phyloP scores from a whole-genome alignment of 1,139 yeast species.

The Candida sp. region DNA sequence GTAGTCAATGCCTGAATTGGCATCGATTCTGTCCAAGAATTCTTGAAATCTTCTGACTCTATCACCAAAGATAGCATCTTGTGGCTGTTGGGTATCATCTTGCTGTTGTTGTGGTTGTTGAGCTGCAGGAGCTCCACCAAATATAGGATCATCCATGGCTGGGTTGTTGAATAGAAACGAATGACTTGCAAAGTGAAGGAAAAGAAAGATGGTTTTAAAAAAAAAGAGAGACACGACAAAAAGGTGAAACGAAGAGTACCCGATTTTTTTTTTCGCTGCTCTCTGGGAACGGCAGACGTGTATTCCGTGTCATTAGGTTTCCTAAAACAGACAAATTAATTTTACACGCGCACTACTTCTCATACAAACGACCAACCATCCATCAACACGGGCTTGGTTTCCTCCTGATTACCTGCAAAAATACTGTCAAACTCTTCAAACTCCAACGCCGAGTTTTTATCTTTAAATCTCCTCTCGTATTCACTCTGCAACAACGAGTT shows the following conservation, averaged over 20 bases:
- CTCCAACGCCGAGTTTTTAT: slow-evolving; percentile 82
- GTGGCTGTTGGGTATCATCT: slow-evolving; percentile 27
- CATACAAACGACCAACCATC: slow-evolving; percentile 30
- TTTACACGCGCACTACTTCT: not conserved
- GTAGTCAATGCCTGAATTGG: slow-evolving; percentile 57
- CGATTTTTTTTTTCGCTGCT: not conserved
- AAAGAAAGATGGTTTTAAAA: not conserved
- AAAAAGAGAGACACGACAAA: not conserved
- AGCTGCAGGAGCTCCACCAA: slow-evolving; percentile 1
- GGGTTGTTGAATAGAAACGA: not conserved
- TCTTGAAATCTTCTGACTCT: slow-evolving; percentile 90
- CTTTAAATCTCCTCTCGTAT: slow-evolving; percentile 66
- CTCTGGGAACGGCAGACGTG: slow-evolving; percentile 27
- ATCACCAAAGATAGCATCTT: slow-evolving; percentile 67
- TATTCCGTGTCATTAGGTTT: slow-evolving; percentile 26
- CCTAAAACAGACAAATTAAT: slow-evolving; percentile 29
- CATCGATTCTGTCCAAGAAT: slow-evolving; percentile 63
- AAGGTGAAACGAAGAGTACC: not conserved
- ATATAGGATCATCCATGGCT: slow-evolving; percentile 3
- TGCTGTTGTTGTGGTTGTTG: not conserved
- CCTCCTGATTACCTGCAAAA: slow-evolving; percentile 23
- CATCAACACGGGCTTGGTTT: slow-evolving; percentile 15
- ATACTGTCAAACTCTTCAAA: slow-evolving; percentile 61
- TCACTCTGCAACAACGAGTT: slow-evolving; percentile 78
- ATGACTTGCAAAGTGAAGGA: not conserved